Evolutionary conservation across 2,329 filamentous ascomycete species (phyloP).

Genomic region (Penicillium sp.): DNA sequence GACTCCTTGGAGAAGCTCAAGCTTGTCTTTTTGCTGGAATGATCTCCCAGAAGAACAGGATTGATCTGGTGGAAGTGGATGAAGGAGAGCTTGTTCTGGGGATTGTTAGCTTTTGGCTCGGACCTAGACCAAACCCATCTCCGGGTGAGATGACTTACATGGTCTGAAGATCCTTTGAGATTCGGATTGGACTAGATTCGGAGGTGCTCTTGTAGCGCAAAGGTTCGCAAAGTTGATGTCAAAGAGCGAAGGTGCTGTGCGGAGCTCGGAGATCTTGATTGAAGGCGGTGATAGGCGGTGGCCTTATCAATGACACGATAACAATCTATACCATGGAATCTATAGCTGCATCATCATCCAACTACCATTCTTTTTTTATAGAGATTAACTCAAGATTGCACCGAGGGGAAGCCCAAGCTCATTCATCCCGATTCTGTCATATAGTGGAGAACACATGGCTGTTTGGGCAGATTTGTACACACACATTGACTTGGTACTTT

Average conservation of each 20-base stretch:
- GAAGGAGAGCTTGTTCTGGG: not conserved
- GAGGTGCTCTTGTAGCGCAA: not conserved
- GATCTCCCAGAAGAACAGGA: not conserved
- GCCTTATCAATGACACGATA: not conserved
- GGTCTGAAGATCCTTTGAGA: no score
- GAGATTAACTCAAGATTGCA: no score
- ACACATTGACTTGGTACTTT: no score
- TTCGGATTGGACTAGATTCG: not conserved
- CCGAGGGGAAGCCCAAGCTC: no score
- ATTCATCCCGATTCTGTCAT: no score
- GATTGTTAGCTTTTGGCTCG: not conserved
- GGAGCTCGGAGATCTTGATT: not conserved
- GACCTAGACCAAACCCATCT: no score
- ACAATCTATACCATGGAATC: not conserved
- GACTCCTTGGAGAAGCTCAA: not conserved
- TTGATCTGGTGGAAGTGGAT: not conserved
- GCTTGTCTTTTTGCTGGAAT: not conserved
- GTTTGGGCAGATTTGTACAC: no score
- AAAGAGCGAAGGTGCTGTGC: not conserved
- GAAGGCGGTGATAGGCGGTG: conserved; percentile 1
- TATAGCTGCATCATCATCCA: no score
- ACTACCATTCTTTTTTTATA: no score
- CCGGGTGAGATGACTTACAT: not conserved
- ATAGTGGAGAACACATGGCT: no score
- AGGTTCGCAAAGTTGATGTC: not conserved